Evolutionary conservation across 345 rosid genomes (phyloP).

Genomic region (Aquilaria malaccensis): DNA sequence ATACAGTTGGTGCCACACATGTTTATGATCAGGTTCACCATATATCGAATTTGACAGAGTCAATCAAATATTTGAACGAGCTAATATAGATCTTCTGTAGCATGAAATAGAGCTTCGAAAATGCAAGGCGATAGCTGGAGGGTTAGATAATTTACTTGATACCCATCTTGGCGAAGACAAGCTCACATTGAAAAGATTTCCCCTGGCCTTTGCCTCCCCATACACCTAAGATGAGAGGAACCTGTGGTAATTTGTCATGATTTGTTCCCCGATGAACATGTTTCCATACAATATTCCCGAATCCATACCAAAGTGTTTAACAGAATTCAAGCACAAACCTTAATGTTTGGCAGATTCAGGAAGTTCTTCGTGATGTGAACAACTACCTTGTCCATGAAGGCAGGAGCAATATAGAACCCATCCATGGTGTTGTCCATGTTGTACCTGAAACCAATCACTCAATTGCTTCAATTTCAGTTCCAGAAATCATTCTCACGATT

Average conservation of each 20-base stretch:
- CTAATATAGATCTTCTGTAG: no score
- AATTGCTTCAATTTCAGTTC: neutral
- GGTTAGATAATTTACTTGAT: conserved; percentile 27
- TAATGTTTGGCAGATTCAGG: conserved; percentile 45
- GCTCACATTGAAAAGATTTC: conserved; percentile 57
- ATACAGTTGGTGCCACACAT: no score
- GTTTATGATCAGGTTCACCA: neutral
- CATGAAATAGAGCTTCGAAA: neutral
- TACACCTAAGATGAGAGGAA: conserved; percentile 47
- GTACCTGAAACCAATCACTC: conserved; percentile 14
- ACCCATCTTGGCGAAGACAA: conserved; percentile 55
- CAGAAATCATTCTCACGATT: neutral
- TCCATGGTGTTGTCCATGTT: conserved; percentile 36
- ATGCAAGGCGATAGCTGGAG: neutral
- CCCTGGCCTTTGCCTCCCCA: conserved; percentile 72
- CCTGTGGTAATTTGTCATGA: conserved; percentile 16
- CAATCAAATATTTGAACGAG: no score
- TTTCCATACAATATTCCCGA: no score
- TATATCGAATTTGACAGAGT: no score
- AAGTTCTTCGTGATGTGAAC: conserved; percentile 50
- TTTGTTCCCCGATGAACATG: neutral
- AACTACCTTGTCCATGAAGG: conserved; percentile 51
- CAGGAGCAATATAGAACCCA: conserved; percentile 52
- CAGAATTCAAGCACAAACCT: conserved; percentile 15
- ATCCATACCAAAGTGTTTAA: no score